Evolutionary conservation across 2,329 filamentous ascomycete genomes (phyloP).

Genomic region (Penicillium hesseltinei): DNA sequence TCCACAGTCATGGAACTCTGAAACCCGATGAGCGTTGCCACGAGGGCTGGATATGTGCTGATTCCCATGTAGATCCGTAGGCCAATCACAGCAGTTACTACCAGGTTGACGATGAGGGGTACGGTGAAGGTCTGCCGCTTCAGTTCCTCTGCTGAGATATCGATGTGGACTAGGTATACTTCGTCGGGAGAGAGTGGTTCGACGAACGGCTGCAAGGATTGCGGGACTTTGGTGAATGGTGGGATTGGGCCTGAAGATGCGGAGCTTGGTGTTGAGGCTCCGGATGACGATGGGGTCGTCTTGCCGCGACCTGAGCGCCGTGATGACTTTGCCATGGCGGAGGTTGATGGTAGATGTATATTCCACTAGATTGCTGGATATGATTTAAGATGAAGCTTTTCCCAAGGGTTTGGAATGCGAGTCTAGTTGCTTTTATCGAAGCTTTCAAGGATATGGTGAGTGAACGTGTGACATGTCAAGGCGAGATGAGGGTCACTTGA

Average conservation of each 20-base stretch:
- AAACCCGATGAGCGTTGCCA: slow-evolving; percentile 64
- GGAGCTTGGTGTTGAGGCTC: slow-evolving; percentile 34
- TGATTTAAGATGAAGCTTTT: background rate
- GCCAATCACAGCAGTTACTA: slow-evolving; percentile 62
- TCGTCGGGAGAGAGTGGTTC: slow-evolving; percentile 63
- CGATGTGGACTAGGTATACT: slow-evolving; percentile 83
- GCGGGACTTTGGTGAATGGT: slow-evolving; percentile 68
- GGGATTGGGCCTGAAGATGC: slow-evolving; percentile 46
- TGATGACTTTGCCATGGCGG: slow-evolving; percentile 38
- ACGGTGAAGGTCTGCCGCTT: slow-evolving; percentile 83
- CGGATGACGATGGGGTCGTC: slow-evolving; percentile 25
- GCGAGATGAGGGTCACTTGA: slow-evolving; percentile 7
- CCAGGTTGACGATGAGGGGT: slow-evolving; percentile 72
- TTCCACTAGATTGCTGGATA: background rate
- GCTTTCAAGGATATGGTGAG: slow-evolving; percentile 9
- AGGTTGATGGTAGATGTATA: background rate
- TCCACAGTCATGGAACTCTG: slow-evolving; percentile 66
- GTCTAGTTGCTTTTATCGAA: background rate
- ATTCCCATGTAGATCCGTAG: slow-evolving; percentile 67
- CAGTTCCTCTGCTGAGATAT: slow-evolving; percentile 65
- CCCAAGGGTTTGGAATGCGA: background rate
- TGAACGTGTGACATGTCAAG: slow-evolving; percentile 21
- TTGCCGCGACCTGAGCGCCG: slow-evolving; percentile 32
- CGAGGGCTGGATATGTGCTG: slow-evolving; percentile 70
- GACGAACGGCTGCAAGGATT: slow-evolving; percentile 64